A percentile compares a stretch with the other conserved stretches of the same genome.
phyloP scores from a whole-genome alignment of 768 basidiomycete genomes.

The Termitomyces sp. region DNA sequence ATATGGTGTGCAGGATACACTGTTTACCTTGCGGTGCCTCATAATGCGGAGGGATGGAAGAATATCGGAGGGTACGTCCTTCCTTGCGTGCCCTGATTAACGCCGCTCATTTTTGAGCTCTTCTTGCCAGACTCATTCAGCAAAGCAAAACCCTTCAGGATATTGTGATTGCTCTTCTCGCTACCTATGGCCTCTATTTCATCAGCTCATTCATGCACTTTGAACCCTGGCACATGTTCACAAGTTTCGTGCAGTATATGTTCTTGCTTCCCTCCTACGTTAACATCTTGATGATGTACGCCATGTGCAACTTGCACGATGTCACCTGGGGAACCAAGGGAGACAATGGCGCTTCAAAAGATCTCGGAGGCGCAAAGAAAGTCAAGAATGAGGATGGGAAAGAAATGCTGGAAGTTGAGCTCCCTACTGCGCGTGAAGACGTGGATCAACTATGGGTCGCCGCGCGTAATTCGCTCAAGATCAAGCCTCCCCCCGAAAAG shows the following conservation, averaged over 20 bases:
- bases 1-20: slow-evolving; percentile 91
- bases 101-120: neutral
- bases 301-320: slow-evolving; percentile 90
- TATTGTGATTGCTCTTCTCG: slow-evolving; percentile 74
- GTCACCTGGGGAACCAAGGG: slow-evolving; percentile 94
- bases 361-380: slow-evolving; percentile 89
- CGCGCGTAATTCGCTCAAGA: slow-evolving; percentile 61
- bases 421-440: slow-evolving; percentile 79
- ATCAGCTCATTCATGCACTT: slow-evolving; percentile 82
- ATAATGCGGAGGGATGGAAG: slow-evolving; percentile 71
- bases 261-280: slow-evolving; percentile 76
- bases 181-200: slow-evolving; percentile 82
- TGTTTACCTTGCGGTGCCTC: slow-evolving; percentile 79
- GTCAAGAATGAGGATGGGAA: slow-evolving; percentile 81
- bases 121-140: slow-evolving; percentile 44
- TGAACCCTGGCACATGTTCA: slow-evolving; percentile 98
- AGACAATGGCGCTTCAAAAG: slow-evolving; percentile 83
- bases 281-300: slow-evolving; percentile 92
- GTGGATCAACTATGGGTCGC: slow-evolving; percentile 86
- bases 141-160: slow-evolving; percentile 71
- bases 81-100: neutral
- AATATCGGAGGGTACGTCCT: slow-evolving; percentile 58
- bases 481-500: slow-evolving; percentile 66
- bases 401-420: slow-evolving; percentile 80
- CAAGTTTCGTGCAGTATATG: slow-evolving; percentile 88